phyloP scores from a whole-genome alignment of 2,329 filamentous ascomycete genomes.

The Colletotrichum paranaense region DNA sequence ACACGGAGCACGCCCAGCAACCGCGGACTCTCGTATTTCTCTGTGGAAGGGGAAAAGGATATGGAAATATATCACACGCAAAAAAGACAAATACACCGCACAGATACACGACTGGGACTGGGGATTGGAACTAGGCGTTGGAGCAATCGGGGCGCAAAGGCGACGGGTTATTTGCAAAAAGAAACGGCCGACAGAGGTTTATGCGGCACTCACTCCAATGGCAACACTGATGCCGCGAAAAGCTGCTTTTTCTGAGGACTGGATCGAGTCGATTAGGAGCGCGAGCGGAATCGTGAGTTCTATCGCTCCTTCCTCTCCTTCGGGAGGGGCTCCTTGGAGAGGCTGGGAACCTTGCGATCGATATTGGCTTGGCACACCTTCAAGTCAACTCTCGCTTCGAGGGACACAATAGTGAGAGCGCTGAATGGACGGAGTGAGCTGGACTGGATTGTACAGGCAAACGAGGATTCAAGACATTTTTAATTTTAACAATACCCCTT shows the following conservation, averaged over 20 bases:
- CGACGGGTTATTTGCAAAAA: neutral
- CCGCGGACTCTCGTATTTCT: neutral
- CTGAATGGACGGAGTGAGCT: too few species aligned
- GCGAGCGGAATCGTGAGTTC: too few species aligned
- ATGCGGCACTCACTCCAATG: neutral
- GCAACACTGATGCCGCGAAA: neutral
- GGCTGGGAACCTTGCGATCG: too few species aligned
- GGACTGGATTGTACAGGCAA: too few species aligned
- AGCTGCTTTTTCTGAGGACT: neutral
- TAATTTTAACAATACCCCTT: too few species aligned
- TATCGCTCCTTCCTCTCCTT: too few species aligned
- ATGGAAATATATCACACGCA: neutral
- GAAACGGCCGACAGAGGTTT: neutral
- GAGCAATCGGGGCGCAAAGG: neutral
- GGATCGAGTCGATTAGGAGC: neutral
- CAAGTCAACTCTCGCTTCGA: too few species aligned
- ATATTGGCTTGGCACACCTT: too few species aligned
- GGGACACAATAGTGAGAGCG: too few species aligned
- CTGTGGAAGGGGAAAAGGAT: neutral
- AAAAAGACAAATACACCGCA: neutral
- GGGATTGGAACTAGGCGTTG: neutral
- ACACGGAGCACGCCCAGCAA: neutral
- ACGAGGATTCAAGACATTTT: too few species aligned
- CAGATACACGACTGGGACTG: neutral
- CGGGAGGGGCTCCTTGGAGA: too few species aligned